These are phyloP conservation scores for Coemansia sp. DNA, from an alignment of 192 early-diverging fungal genomes.

Conservation along the genomic window DNA sequence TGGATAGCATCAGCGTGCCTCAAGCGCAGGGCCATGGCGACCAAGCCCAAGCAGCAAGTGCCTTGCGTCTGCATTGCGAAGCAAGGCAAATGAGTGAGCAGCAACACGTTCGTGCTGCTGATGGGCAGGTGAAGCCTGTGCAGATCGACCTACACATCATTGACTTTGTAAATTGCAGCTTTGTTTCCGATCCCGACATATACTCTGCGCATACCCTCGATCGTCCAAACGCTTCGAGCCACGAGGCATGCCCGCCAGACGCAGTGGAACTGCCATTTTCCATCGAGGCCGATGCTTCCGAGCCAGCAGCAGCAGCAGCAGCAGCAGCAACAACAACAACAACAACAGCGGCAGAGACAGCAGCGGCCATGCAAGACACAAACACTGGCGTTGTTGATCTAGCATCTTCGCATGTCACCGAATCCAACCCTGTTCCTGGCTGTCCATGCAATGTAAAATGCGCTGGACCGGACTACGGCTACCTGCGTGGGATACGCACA, in stretches of 20 bases:
- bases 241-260: conserved; percentile 41
- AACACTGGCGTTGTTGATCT: not conserved
- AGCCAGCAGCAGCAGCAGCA: conserved; percentile 1
- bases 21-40: too few species aligned
- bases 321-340: conserved; percentile 10
- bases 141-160: conserved; percentile 90
- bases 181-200: conserved; percentile 59
- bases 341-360: not conserved
- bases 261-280: conserved; percentile 7
- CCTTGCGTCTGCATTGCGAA: not conserved
- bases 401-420: conserved; percentile 20
- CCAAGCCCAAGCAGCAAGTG: not conserved
- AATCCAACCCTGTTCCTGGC: conserved; percentile 24
- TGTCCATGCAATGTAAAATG: conserved; percentile 44
- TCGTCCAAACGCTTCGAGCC: conserved; percentile 45
- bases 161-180: conserved; percentile 94
- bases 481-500: conserved; percentile 57
- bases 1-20: conserved; percentile 1
- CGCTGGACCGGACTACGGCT: conserved; percentile 58
- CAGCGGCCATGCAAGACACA: too few species aligned
- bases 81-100: not conserved
- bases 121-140: not conserved
- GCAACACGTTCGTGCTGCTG: not conserved
- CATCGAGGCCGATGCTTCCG: not conserved
- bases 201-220: conserved; percentile 44